Conservation (phyloP, 495 filamentous ascomycete genomes). For the Lasiosphaeria miniovina region DNA sequence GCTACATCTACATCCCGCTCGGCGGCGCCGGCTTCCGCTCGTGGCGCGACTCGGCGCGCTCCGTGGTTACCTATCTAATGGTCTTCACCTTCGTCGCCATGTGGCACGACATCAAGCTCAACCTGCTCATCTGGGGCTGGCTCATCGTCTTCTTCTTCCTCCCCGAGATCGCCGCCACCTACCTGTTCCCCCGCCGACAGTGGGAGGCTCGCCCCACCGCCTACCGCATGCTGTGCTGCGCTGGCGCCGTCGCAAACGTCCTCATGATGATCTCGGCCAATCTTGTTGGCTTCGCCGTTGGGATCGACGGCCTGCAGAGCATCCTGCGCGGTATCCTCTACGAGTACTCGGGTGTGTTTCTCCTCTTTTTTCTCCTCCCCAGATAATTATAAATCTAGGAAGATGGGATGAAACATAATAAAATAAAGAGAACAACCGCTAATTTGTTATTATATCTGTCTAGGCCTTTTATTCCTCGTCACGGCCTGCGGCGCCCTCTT, state of each 20-base stretch:
- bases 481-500: conserved; percentile 71
- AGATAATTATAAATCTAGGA: too few relatives aligned
- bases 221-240: conserved; percentile 76
- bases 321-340: conserved; percentile 71
- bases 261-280: conserved; percentile 97
- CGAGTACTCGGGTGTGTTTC: conserved; percentile 60
- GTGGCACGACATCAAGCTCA: conserved; percentile 97
- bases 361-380: background rate
- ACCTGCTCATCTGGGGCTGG: conserved; percentile 95
- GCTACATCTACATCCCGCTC: conserved; percentile 92
- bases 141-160: conserved; percentile 89
- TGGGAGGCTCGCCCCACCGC: conserved; percentile 65
- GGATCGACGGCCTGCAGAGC: conserved; percentile 78
- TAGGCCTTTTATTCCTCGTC: conserved; percentile 69
- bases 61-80: conserved; percentile 68
- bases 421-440: background rate
- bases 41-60: conserved; percentile 35
- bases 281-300: conserved; percentile 90
- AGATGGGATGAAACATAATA: background rate
- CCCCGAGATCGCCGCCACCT: conserved; percentile 71
- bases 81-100: conserved; percentile 97
- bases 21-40: conserved; percentile 61
- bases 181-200: conserved; percentile 65
- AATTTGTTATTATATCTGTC: background rate
- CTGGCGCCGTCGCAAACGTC: conserved; percentile 84